Evolutionary conservation across 495 filamentous ascomycete species (phyloP).

Genomic region (Coniosporium apollinis): DNA sequence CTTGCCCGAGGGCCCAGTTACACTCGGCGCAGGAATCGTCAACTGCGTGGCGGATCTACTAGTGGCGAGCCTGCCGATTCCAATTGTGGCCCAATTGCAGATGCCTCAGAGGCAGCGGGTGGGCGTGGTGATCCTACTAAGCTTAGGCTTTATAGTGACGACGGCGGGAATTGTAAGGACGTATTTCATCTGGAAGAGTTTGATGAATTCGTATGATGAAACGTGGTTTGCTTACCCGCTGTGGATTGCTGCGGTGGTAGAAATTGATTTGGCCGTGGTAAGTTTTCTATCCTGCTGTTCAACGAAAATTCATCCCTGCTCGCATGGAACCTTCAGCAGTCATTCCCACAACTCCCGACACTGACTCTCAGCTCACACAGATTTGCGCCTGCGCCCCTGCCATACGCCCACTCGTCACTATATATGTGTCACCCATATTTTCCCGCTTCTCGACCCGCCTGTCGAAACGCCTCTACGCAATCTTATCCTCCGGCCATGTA

Average conservation of each 20-base stretch:
- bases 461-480: no score
- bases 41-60: slow-evolving; percentile 44
- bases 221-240: slow-evolving; percentile 39
- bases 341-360: background rate
- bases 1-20: slow-evolving; percentile 30
- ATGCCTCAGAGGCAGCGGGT: slow-evolving; percentile 36
- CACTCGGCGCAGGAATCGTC: slow-evolving; percentile 38
- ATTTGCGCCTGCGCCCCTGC: slow-evolving; percentile 15
- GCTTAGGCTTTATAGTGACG: slow-evolving; percentile 38
- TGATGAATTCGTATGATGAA: slow-evolving; percentile 32
- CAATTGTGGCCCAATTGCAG: slow-evolving; percentile 37
- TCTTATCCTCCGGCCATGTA: no score
- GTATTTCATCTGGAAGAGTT: slow-evolving; percentile 32
- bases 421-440: no score
- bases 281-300: background rate
- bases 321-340: background rate
- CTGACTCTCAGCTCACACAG: background rate
- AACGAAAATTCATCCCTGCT: background rate
- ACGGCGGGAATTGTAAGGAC: slow-evolving; percentile 39
- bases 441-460: no score
- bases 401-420: background rate
- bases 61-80: slow-evolving; percentile 40
- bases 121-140: slow-evolving; percentile 42
- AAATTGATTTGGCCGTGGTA: slow-evolving; percentile 45
- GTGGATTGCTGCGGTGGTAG: slow-evolving; percentile 35